Evolutionary conservation across 164 flowering plant genomes (phyloP).

Genomic region (Taxillus chinensis): DNA sequence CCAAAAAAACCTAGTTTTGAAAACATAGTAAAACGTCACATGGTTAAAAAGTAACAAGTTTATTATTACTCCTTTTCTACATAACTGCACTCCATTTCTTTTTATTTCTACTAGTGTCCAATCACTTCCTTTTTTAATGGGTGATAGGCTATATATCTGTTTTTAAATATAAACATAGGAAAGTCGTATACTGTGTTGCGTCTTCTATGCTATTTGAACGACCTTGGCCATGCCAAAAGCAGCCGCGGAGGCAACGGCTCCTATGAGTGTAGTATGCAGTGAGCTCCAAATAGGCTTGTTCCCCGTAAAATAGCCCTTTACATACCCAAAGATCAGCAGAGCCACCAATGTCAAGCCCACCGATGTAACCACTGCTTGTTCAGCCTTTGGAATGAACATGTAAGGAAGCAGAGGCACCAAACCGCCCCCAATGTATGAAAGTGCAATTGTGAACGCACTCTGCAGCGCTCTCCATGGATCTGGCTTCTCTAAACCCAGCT

Average conservation of each 20-base stretch:
- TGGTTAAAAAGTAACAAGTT: too few relatives aligned
- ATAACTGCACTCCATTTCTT: too few relatives aligned
- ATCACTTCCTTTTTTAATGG: too few relatives aligned
- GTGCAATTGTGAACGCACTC: slow-evolving; percentile 81
- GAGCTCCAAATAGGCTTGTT: slow-evolving; percentile 57
- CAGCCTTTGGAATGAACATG: slow-evolving; percentile 60
- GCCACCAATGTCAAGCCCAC: slow-evolving; percentile 65
- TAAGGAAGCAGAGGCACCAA: slow-evolving; percentile 73
- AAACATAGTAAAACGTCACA: too few relatives aligned
- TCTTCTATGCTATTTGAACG: slow-evolving; percentile 17
- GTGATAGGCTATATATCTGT: too few relatives aligned
- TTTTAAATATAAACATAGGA: too few relatives aligned
- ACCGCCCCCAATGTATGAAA: slow-evolving; percentile 77
- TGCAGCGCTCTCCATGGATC: slow-evolving; percentile 77
- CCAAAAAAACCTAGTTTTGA: too few relatives aligned
- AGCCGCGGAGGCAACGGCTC: slow-evolving; percentile 84
- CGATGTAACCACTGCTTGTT: slow-evolving; percentile 53
- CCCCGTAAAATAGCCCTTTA: slow-evolving; percentile 77
- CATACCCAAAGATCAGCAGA: slow-evolving; percentile 67
- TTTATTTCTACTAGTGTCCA: too few relatives aligned
- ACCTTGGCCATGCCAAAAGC: slow-evolving; percentile 78
- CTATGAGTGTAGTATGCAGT: slow-evolving; percentile 63
- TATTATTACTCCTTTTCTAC: too few relatives aligned
- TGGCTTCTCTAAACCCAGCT: slow-evolving; percentile 91
- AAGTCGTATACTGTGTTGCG: too few relatives aligned